These are phyloP conservation scores for Alternaria angustiovoidea DNA, from an alignment of 2,329 filamentous ascomycete genomes.

Conservation along the genomic window DNA sequence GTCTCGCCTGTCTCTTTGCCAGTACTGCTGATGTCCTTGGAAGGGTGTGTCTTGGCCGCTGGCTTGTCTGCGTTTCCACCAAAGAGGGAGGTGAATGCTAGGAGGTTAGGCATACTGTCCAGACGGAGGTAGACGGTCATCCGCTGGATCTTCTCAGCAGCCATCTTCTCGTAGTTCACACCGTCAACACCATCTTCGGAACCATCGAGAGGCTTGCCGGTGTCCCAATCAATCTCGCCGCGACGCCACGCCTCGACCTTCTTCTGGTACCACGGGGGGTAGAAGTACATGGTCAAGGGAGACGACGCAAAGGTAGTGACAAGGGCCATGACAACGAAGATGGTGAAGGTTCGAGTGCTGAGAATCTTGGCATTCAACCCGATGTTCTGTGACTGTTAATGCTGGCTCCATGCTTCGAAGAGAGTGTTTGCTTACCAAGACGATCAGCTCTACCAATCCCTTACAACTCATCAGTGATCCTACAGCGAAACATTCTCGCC, in stretches of 20 bases:
- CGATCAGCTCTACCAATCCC: slow-evolving; percentile 91
- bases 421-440: slow-evolving; percentile 70
- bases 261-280: slow-evolving; percentile 78
- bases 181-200: slow-evolving; percentile 52
- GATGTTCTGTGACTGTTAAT: slow-evolving; percentile 67
- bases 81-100: slow-evolving; percentile 82
- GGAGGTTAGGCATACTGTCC: slow-evolving; percentile 82
- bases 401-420: neutral
- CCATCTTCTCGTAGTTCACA: slow-evolving; percentile 59
- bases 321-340: slow-evolving; percentile 93
- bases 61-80: slow-evolving; percentile 61
- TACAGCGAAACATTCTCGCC: slow-evolving; percentile 89
- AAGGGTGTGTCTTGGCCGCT: slow-evolving; percentile 50
- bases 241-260: slow-evolving; percentile 78
- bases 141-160: slow-evolving; percentile 63
- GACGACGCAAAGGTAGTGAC: slow-evolving; percentile 86
- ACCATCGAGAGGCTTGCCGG: slow-evolving; percentile 56
- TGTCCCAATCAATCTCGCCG: slow-evolving; percentile 91
- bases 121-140: slow-evolving; percentile 83
- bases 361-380: slow-evolving; percentile 84
- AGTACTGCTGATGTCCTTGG: slow-evolving; percentile 23
- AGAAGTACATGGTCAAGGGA: slow-evolving; percentile 75
- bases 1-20: slow-evolving; percentile 33
- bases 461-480: slow-evolving; percentile 96
- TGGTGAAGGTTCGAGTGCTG: slow-evolving; percentile 83